Evolutionary conservation across 768 basidiomycete species (phyloP), one percentile per base, ranked within the genome.

Genomic region (Suillus discolor): DNA sequence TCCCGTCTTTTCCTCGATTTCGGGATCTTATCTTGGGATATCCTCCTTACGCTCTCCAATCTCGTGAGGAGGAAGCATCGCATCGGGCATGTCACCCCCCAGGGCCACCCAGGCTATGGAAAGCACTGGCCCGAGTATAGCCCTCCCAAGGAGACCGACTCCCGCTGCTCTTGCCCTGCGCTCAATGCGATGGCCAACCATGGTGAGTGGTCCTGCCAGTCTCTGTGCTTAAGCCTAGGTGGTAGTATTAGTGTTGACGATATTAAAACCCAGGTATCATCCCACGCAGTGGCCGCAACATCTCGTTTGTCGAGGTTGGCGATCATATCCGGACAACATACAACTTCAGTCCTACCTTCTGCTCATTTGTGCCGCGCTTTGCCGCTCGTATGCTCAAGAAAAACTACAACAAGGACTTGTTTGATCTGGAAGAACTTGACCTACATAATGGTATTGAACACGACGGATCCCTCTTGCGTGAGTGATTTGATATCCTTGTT

Each of bases 111-210:
- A 3, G 90, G 89, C 0, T 82, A 78, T 59, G 84, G 81, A 20
- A 89, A 90, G 0, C 73, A 82, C 62, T 93, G 92, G 92, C 90
- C 91, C 0, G 85, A 88, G 70, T 92, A 83, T 71, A 76, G 82
- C 1, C 74, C 87, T 2, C 84, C 90, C 9, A 75, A 74, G 64
- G 81, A 86, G 12, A 85, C 84, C 1, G 91, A 92, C 69, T 92
- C 91, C 71, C 81, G 92, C 3, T 85, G 85, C 67, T 84, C 88
- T 1, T 93, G 92, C 68, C 92, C 92, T 1, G 91, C 85, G 12
- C 73, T 94, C 66, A 94, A 94, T 70, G 89, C 90, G 0, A 79
- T 94, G 85, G 91, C 92, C 8, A 94, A 94, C 73, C 92, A 94
- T 67, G 93, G 92, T 92, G 57, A 34, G 69, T 57, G 69, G 11